Percentiles rank a stretch among this genome's conserved stretches.
Conservation (phyloP, 1,139 yeast genomes). For the Zygotorulaspora mrakii region DNA sequence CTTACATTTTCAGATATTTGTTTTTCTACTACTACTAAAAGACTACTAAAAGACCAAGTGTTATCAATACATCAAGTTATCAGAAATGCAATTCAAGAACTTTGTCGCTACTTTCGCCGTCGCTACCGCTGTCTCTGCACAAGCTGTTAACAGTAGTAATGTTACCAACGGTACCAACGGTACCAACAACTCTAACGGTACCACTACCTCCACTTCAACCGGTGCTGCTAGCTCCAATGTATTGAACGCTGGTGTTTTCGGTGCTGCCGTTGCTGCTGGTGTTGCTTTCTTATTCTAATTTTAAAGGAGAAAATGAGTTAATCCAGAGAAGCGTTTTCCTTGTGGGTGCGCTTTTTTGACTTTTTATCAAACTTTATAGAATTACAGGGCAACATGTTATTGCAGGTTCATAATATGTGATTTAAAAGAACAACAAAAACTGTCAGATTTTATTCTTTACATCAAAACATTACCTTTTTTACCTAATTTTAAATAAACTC, state of each 20-base stretch:
- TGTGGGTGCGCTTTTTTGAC: too few species aligned
- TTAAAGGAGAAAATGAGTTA: not conserved
- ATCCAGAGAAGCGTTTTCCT: too few species aligned
- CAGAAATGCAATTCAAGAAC: slow-evolving; percentile 59
- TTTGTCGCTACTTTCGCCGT: slow-evolving; percentile 41
- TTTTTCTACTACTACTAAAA: too few species aligned
- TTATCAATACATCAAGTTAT: slow-evolving; percentile 3
- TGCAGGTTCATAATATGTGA: slow-evolving; percentile 6
- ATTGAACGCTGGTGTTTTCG: slow-evolving; percentile 59
- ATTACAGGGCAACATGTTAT: slow-evolving; percentile 3
- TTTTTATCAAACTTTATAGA: slow-evolving; percentile 1
- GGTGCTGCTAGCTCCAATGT: slow-evolving; percentile 55
- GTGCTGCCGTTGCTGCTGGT: slow-evolving; percentile 75
- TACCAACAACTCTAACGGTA: slow-evolving; percentile 39
- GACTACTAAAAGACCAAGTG: not conserved
- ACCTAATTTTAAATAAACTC: not conserved
- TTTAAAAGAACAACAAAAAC: not conserved
- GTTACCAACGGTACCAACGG: slow-evolving; percentile 36
- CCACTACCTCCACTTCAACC: slow-evolving; percentile 41
- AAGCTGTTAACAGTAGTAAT: slow-evolving; percentile 37
- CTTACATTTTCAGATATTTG: not conserved
- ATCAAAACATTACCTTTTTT: not conserved
- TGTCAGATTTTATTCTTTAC: not conserved
- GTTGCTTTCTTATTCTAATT: slow-evolving; percentile 62
- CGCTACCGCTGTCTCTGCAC: slow-evolving; percentile 31